These are phyloP conservation scores for Drechslera avenae DNA, from an alignment of 2,329 filamentous ascomycete genomes.

Conservation along the genomic window DNA sequence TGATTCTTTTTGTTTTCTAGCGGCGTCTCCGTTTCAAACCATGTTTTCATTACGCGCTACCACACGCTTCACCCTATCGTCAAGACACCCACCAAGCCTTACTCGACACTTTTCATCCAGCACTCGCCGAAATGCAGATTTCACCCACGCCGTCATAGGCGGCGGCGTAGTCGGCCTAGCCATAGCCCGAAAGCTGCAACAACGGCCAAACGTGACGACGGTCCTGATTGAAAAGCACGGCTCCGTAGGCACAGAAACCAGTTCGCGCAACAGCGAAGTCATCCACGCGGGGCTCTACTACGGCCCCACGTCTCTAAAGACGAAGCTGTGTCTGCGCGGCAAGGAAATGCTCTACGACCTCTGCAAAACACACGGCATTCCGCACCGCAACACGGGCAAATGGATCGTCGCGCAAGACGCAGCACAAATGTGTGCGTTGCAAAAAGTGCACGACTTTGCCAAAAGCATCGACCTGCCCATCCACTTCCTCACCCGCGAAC, in stretches of 20 bases:
- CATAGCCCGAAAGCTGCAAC: constrained; percentile 73
- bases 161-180: constrained; percentile 80
- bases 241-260: constrained; percentile 81
- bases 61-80: neutral
- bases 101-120: constrained; percentile 33
- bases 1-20: neutral
- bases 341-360: constrained; percentile 78
- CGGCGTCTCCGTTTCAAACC: neutral
- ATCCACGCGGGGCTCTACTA: constrained; percentile 97
- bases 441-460: constrained; percentile 62
- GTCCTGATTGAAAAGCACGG: constrained; percentile 81
- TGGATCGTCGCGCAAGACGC: constrained; percentile 91
- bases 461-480: constrained; percentile 68
- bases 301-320: constrained; percentile 76
- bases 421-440: constrained; percentile 67
- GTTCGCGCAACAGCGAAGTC: constrained; percentile 90
- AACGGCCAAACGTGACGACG: constrained; percentile 65
- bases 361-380: constrained; percentile 70
- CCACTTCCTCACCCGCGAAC: constrained; percentile 67
- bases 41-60: constrained; percentile 22
- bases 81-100: neutral
- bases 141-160: constrained; percentile 70
- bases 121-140: constrained; percentile 56
- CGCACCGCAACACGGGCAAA: constrained; percentile 78
- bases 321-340: constrained; percentile 78